Base-by-base conservation (phyloP, 2,329 filamentous ascomycete genomes). In the Ophiostoma angusticollis region DNA sequence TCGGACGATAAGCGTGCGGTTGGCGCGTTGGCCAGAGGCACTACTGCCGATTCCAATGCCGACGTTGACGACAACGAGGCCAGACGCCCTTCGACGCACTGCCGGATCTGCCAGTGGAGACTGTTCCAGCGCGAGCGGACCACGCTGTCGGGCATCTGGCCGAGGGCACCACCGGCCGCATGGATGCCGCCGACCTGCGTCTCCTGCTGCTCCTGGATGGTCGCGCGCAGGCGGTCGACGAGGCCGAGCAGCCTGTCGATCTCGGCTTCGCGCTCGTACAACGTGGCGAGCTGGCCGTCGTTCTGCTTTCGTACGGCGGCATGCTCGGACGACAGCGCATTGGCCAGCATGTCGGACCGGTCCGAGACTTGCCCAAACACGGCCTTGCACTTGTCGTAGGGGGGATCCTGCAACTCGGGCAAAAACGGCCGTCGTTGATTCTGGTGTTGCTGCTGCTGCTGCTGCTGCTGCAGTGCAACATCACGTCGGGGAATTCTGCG, bases 31-130 rank as follows among this genome's bases (percentile, higher is more conserved):
- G n/a, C n/a, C n/a, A n/a, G n/a, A n/a, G n/a, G n/a, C n/a, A n/a
- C n/a, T n/a, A n/a, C n/a, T n/a, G n/a, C n/a, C 13, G 31, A 35
- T 6, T 25, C 23, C 4, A 31, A 16, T 1, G 31, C 16, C 21
- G 40, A 28, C 11, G n/a, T n/a, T n/a, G 35, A 11, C 18, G 31
- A 32, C 27, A 25, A 7, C 3, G 19, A 28, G 11, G 31, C 28
- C 17, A 41, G n/a, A 6, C 33, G 31, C 9, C 28, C 29, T 25
- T 40, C 37, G 34, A 40, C 35, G 22, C 21, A 31, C 31, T 43
- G 41, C 14, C 38, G 41, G 31, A 43, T 35, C 32, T 37, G 29
- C 41, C 41, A 43, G 24, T 28, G 34, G 21, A 43, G 28, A 6
- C 19, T 17, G 14, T 27, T 37, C 41, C 41, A 43, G 13, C 41